These are phyloP conservation scores for Metschnikowia noctiluminum DNA, from an alignment of 805 yeast species.

Conservation along the genomic window DNA sequence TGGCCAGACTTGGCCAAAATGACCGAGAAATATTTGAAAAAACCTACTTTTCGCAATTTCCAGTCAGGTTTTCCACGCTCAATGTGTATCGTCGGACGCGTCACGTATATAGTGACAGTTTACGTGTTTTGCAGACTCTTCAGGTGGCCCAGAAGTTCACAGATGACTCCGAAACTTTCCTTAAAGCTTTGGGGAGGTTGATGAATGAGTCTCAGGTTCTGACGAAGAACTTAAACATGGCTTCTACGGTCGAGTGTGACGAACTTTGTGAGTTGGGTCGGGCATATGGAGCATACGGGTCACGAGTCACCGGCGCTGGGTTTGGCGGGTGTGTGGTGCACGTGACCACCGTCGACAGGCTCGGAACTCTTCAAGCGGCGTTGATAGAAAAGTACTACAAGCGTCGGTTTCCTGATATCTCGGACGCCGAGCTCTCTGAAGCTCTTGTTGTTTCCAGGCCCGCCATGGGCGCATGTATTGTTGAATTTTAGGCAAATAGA, in stretches of 20 bases:
- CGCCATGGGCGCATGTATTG: conserved; percentile 47
- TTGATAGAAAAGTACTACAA: conserved; percentile 51
- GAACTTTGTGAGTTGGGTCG: conserved; percentile 51
- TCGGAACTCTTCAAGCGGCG: conserved; percentile 37
- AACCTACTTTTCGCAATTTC: conserved; percentile 47
- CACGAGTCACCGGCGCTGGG: conserved; percentile 78
- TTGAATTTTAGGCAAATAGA: conserved; percentile 3
- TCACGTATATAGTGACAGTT: conserved; percentile 62
- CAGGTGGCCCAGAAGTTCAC: conserved; percentile 30
- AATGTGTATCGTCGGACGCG: conserved; percentile 55
- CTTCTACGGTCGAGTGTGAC: conserved; percentile 52
- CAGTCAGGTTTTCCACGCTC: conserved; percentile 55
- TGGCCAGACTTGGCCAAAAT: conserved; percentile 40
- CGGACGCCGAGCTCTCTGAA: conserved; percentile 41
- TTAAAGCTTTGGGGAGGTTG: conserved; percentile 46
- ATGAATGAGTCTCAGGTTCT: conserved; percentile 61
- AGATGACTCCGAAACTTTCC: conserved; percentile 32
- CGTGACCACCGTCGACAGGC: conserved; percentile 45
- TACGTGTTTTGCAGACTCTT: conserved; percentile 53
- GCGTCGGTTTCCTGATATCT: conserved; percentile 45
- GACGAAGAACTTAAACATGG: conserved; percentile 45
- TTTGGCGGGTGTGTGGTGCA: conserved; percentile 77
- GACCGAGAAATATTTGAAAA: conserved; percentile 31
- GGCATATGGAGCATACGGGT: conserved; percentile 56
- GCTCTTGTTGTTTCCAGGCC: conserved; percentile 58